Evolutionary conservation across 805 yeast species (phyloP).

Genomic region (Nakazawaea ishiwadae): DNA sequence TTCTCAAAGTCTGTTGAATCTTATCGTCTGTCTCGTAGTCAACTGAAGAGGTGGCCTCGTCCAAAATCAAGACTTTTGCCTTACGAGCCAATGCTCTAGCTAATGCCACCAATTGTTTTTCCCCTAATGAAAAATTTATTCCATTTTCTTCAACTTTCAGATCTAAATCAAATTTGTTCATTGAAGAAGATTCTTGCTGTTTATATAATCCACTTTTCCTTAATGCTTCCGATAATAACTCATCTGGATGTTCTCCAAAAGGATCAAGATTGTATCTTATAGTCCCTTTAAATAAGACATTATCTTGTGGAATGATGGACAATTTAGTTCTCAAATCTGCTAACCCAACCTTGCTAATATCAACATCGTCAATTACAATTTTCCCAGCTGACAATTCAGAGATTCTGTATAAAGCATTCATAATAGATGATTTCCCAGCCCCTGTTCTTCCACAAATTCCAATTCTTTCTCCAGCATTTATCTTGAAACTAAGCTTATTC

Average conservation of each 20-base stretch:
- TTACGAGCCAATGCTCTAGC: slow-evolving; percentile 57
- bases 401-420: slow-evolving; percentile 66
- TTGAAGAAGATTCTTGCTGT: slow-evolving; percentile 29
- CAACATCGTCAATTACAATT: slow-evolving; percentile 66
- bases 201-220: slow-evolving; percentile 51
- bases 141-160: slow-evolving; percentile 52
- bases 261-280: slow-evolving; percentile 78
- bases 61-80: slow-evolving; percentile 47
- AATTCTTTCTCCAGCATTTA: slow-evolving; percentile 49
- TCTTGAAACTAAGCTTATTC: slow-evolving; percentile 44
- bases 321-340: slow-evolving; percentile 62
- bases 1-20: slow-evolving; percentile 45
- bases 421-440: slow-evolving; percentile 71
- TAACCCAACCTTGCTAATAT: slow-evolving; percentile 61
- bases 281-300: slow-evolving; percentile 77
- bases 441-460: slow-evolving; percentile 71
- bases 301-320: slow-evolving; percentile 86
- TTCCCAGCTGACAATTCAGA: slow-evolving; percentile 44
- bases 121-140: slow-evolving; percentile 53
- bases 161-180: slow-evolving; percentile 53
- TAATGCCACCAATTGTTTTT: slow-evolving; percentile 52
- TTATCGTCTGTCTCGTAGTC: slow-evolving; percentile 55
- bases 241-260: slow-evolving; percentile 51
- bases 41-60: slow-evolving; percentile 65
- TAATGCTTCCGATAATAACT: slow-evolving; percentile 62